Base-by-base conservation (phyloP, 2,329 filamentous ascomycete species). In the Ascochyta viciae-villosae region DNA sequence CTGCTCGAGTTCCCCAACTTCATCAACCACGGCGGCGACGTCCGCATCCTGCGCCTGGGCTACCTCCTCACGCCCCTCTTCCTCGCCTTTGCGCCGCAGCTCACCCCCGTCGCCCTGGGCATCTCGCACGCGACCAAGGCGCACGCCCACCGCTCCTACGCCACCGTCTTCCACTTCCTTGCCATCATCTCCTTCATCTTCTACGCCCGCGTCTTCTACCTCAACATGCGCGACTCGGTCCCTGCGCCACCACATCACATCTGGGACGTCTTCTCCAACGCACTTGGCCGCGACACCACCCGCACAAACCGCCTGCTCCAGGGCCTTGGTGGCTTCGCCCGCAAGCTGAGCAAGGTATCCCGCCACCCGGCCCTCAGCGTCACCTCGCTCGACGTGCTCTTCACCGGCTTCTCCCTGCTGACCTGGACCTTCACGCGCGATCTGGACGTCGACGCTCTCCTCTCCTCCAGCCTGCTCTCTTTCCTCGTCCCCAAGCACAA, bases 321-420 rank as follows among this genome's bases (percentile, higher is more conserved):
- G 6, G 70, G 61, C 7, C 49, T 74, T 24, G 63, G 61, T 29
- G 62, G 50, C 15, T 61, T 68, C 4, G 63, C 59, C 1, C 42
- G 80, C 76, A 66, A 72, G 84, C 12, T 76, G 83, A 24, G 81
- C 78, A 37, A 80, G 1, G 77, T 84, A 46, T 78, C 77, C 55
- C 83, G 83, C 48, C 84, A 89, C 65, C 85, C 86, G 0, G 82
- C 81, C 22, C 81, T 88, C 27, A 81, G 81, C 19, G 82, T 80
- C 16, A 82, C 83, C 0, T 83, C 82, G 6, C 82, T 81, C 72
- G 87, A 89, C 69, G 85, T 86, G 1, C 67, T 89, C 13, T 75
- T 87, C 33, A 84, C 81, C 22, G 76, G 78, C 1, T 55, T 84
- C 13, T 83, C 80, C 52, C 70, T 87, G n/a, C 80, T 84, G 1